Base-by-base conservation (phyloP, 805 yeast species). In the Teunomyces panamensis region DNA sequence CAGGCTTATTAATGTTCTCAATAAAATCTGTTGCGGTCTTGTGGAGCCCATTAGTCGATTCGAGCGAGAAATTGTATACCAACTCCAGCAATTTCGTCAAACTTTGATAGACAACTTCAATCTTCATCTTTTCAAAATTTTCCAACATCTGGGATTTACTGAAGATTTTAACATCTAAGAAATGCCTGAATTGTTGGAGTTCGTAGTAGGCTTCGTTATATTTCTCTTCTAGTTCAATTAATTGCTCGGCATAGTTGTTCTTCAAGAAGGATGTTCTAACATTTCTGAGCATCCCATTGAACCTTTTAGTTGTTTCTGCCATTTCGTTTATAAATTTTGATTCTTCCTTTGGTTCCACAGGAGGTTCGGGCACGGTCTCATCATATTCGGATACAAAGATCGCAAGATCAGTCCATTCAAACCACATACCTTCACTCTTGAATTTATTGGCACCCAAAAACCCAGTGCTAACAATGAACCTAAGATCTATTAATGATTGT, bases 351-450 rank as follows among this genome's bases (percentile, higher is more conserved):
- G 11, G 16, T 39, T 26, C 32, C 11, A 20, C 32, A 17, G 42
- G 16, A 32, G 5, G 27, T 34, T 14, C 39, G 33, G 30, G 41
- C 13, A 24, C 2, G 1, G 41, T 24, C 13, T 20, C 39, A 13
- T 45, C 46, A 39, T 52, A 56, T 10, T 44, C 50, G 5, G 62
- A 50, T 3, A 57, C 49, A 17, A 46, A 56, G 3, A 56, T 20
- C 5, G 74, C 69, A 41, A 60, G 48, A 20, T 67, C 72, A 1
- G 73, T 56, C 77, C 77, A 73, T 52, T 73, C 77, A 42, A 70
- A 69, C 75, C 75, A 71, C 71, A 69, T 64, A 3, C 68, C 69
- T 46, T 71, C 75, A 47, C 72, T 67, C 45, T 56, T 69, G 52
- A 73, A 73, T 51, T 68, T 69, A 47, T 56, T 64, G 5, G 64